Evolutionary conservation across 306 rosid species (phyloP), one percentile per base, ranked within the genome.

Genomic region (Rosa multiflora): DNA sequence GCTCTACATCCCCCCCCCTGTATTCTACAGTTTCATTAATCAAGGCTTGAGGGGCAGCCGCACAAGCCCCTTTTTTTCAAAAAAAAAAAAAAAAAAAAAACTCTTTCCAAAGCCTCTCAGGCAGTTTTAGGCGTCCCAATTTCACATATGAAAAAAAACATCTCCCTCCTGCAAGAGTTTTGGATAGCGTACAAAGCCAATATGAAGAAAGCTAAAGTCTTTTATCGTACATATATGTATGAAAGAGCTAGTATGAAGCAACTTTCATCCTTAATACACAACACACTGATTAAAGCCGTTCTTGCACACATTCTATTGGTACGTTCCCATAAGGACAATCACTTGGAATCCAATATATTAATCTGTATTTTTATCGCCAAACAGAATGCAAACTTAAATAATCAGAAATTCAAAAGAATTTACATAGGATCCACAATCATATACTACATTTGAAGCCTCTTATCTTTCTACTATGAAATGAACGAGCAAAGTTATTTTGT

Each of bases 161-260:
- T 40, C 5, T 15, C 20, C 20, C 8, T 5, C 0, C 67, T 42
- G 32, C 81, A 68, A 9, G 81, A 78, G 43, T 49, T 68, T 8
- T 53, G 29, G 46, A 78, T 78, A 15, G 26, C 75, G 18, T 78
- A 74, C 1, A 78, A 48, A 39, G 81, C 75, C 47, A 8, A 11
- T 44, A 8, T 44, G 48, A 44, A 44, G 12, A 44, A 44, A 44
- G 8, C 8, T 44, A 9, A 44, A 44, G 11, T 44, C 11, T 1
- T 44, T 44, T 8, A 44, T 44, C 48, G 48, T 44, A 44, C 48
- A 44, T 0, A 8, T 44, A 44, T 44, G 35, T 1, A 32, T 44
- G 48, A 44, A 44, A 44, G 48, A 44, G 48, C 35, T 3, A 32
- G 35, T 32, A 32, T 32, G 3, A 1, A 32, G 35, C 35, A 32